Evolutionary conservation across 108 stramenopile species (phyloP), one percentile per base, ranked within the genome.

Genomic region (Skeletonema grethae): DNA sequence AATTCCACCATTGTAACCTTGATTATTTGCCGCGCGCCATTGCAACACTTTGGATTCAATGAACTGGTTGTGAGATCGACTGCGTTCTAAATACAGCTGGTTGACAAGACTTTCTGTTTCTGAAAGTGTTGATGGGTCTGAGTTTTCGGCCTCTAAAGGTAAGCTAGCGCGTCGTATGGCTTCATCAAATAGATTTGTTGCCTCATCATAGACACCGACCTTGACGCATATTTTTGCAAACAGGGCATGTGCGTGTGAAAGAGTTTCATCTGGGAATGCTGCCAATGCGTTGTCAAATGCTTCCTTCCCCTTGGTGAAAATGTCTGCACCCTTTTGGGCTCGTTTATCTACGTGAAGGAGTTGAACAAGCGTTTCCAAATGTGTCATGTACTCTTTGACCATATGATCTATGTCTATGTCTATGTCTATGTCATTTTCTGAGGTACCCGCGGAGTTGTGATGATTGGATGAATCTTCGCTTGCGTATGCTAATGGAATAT

Each of bases 171-270:
- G 71, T 20, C 71, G 46, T 34, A 72, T 63, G 7, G 71, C 61
- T 25, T 72, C 71, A 24, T 72, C 71, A 56, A 72, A 72, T 36
- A 72, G 43, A 5, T 57, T 46, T 22, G 53, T 25, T 1, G 71
- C 36, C 36, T 63, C 48, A 38, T 72, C 71, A 53, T 63, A 72
- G 9, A 36, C 6, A 5, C 59, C 62, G 15, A 63, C 31, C 36
- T 63, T 63, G 30, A 57, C 50, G 36, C 71, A 72, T 12, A 72
- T 25, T 28, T 63, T 63, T 2, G 71, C 71, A 55, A 72, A 72
- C 18, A 72, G 29, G 22, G 71, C 61, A 57, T 63, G 71, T 4
- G 62, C 71, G 35, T 72, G 71, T 30, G 53, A 46, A 0, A 72
- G 32, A 36, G 71, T 63, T 31, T 72, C 71, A 63, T 72, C 71